phyloP scores from a whole-genome alignment of 139 green algal species.

The Closterium sp. region DNA sequence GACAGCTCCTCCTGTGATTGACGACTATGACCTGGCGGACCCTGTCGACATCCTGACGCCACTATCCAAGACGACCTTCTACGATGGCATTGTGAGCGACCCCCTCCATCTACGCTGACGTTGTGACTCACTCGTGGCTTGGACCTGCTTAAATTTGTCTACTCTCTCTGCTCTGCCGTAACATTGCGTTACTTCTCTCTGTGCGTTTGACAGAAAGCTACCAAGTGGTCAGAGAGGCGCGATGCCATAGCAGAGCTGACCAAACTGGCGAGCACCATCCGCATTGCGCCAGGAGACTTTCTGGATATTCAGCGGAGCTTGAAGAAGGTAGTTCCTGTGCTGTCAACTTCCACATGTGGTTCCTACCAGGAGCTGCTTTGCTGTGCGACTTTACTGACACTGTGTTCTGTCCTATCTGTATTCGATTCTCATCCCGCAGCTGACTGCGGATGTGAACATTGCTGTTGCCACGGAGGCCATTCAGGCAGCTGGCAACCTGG shows the following conservation, averaged over 20 bases:
- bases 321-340: slow-evolving; percentile 44
- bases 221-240: slow-evolving; percentile 51
- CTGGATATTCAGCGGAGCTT: slow-evolving; percentile 21
- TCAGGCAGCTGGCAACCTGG: slow-evolving; percentile 38
- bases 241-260: slow-evolving; percentile 47
- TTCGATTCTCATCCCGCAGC: slow-evolving; percentile 10
- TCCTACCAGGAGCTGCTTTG: not conserved
- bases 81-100: slow-evolving; percentile 36
- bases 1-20: slow-evolving; percentile 14
- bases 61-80: slow-evolving; percentile 43
- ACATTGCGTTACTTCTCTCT: not conserved
- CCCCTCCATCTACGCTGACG: not conserved
- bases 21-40: slow-evolving; percentile 49
- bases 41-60: slow-evolving; percentile 45
- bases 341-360: not conserved
- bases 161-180: not conserved
- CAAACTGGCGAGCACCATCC: slow-evolving; percentile 21
- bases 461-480: slow-evolving; percentile 39
- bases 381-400: not conserved
- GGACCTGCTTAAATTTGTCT: not conserved
- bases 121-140: not conserved
- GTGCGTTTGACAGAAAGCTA: slow-evolving; percentile 28
- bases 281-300: slow-evolving; percentile 45
- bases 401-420: not conserved
- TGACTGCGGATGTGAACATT: slow-evolving; percentile 45